A percentile compares a stretch with the other conserved stretches of the same genome.
Evolutionary conservation across 2,329 filamentous ascomycete genomes (phyloP).

Genomic region (Hypoxylon sp.): DNA sequence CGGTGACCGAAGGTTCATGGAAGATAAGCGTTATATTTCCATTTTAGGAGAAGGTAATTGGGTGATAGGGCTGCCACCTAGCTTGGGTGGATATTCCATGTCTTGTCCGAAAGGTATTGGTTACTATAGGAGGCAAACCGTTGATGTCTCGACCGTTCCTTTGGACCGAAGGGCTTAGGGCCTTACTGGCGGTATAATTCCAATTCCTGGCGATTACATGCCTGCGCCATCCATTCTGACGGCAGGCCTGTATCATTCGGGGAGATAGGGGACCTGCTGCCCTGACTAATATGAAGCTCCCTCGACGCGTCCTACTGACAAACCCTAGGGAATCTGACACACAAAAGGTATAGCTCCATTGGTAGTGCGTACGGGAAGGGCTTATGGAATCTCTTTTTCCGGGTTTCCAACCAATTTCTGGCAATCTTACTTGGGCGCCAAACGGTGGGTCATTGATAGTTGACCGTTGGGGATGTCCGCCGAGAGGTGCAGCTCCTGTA

Average conservation of each 20-base stretch:
- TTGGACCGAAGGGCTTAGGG: constrained; percentile 26
- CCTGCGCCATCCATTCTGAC: constrained; percentile 23
- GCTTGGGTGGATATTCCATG: constrained; percentile 45
- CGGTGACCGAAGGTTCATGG: constrained; percentile 61
- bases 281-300: constrained; percentile 37
- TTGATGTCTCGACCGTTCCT: constrained; percentile 34
- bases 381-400: constrained; percentile 26
- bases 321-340: constrained; percentile 36
- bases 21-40: constrained; percentile 56
- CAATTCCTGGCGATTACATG: constrained; percentile 22
- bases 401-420: constrained; percentile 41
- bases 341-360: constrained; percentile 39
- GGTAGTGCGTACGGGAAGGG: constrained; percentile 40
- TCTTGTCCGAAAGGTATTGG: constrained; percentile 44
- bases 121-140: constrained; percentile 25
- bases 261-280: constrained; percentile 17
- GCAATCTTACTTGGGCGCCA: constrained; percentile 47
- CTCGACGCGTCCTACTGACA: constrained; percentile 23
- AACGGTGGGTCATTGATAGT: constrained; percentile 48
- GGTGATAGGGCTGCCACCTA: constrained; percentile 45
- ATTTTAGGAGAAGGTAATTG: constrained; percentile 50
- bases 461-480: constrained; percentile 55
- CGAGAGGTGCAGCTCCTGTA: constrained; percentile 47
- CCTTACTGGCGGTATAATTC: constrained; percentile 5
- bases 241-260: constrained; percentile 24